Percentiles rank a stretch among this genome's conserved stretches.
These are phyloP conservation scores for Candida manassasensis DNA, from an alignment of 805 yeast species.

Conservation along the genomic window DNA sequence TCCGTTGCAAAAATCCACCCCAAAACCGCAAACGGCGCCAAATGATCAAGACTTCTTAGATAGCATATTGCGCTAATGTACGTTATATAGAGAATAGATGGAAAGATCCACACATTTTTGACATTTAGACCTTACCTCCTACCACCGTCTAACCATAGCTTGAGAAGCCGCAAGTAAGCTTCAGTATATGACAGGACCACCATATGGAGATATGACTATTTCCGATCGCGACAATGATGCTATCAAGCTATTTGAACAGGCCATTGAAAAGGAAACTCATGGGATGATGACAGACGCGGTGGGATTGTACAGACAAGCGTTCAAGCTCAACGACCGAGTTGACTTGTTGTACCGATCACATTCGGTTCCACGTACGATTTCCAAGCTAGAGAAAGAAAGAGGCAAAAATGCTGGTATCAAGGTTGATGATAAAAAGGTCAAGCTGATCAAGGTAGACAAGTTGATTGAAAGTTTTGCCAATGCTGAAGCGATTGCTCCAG, in stretches of 20 bases:
- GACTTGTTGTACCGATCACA: conserved; percentile 64
- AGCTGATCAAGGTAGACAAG: conserved; percentile 37
- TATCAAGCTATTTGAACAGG: conserved; percentile 61
- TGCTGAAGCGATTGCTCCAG: conserved; percentile 26
- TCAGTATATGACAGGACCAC: too few species aligned
- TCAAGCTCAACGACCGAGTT: conserved; percentile 53
- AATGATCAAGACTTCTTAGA: conserved; percentile 14
- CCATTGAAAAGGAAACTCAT: conserved; percentile 62
- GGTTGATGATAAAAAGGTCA: conserved; percentile 34
- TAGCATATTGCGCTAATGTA: conserved; percentile 11
- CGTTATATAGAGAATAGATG: too few species aligned
- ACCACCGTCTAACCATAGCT: too few species aligned
- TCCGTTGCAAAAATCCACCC: background rate
- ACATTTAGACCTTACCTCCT: too few species aligned
- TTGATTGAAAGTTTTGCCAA: conserved; percentile 34
- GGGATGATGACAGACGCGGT: conserved; percentile 86
- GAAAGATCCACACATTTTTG: too few species aligned
- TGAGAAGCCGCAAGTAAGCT: too few species aligned
- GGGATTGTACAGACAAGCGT: conserved; percentile 64
- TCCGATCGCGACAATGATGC: conserved; percentile 38
- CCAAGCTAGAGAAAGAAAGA: conserved; percentile 19
- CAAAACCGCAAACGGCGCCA: conserved; percentile 5
- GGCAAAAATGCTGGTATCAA: conserved; percentile 25
- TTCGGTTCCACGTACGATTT: conserved; percentile 39
- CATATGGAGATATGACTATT: background rate